Percentiles rank a stretch among this genome's conserved stretches.
Conservation (phyloP, 306 rosid species). For the Dalbergia cultrata region DNA sequence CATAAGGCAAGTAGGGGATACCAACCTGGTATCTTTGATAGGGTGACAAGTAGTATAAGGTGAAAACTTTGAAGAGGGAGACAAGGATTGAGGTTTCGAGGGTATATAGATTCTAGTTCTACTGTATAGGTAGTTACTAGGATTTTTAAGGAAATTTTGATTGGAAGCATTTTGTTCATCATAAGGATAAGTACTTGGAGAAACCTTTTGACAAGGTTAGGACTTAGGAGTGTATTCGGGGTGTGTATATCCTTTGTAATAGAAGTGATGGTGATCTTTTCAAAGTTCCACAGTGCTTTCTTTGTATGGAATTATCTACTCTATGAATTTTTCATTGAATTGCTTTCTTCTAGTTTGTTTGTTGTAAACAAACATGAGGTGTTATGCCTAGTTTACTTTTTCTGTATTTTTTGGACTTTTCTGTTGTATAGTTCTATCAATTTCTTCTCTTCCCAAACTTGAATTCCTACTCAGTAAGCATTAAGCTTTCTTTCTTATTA, state of each 20-base stretch:
- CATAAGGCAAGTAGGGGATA: slow-evolving; percentile 1
- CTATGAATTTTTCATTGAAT: slow-evolving; percentile 13
- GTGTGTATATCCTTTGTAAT: background rate
- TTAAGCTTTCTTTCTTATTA: slow-evolving; percentile 26
- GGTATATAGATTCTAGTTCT: slow-evolving; percentile 5
- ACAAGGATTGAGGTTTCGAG: slow-evolving; percentile 5
- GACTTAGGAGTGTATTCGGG: background rate
- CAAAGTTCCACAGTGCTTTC: background rate
- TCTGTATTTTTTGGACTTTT: background rate
- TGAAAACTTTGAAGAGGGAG: too few species aligned
- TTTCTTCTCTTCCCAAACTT: background rate
- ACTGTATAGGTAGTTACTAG: background rate
- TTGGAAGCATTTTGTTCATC: slow-evolving; percentile 21
- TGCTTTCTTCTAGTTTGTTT: slow-evolving; percentile 21
- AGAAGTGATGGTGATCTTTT: background rate
- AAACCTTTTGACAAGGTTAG: background rate
- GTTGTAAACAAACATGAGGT: slow-evolving; percentile 1
- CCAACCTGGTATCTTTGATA: background rate
- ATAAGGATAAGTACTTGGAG: background rate
- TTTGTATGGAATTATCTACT: background rate
- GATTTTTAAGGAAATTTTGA: background rate
- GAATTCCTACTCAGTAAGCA: background rate
- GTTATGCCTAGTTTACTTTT: background rate
- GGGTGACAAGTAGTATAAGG: background rate
- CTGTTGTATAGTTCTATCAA: background rate